phyloP scores from a whole-genome alignment of 2,329 filamentous ascomycete species.

The Mycocentrospora acerina region DNA sequence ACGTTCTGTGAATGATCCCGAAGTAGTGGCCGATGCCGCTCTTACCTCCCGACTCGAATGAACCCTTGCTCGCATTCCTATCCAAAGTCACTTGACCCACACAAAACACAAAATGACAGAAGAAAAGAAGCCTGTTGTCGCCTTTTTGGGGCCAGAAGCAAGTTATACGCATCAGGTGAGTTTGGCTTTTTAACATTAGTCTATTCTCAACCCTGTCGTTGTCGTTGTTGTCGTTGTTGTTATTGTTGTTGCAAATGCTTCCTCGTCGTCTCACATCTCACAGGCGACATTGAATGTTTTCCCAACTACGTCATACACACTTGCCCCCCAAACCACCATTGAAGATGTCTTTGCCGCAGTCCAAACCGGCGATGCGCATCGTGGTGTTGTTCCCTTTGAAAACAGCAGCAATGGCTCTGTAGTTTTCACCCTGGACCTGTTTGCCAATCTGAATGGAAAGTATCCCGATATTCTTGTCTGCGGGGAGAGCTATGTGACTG shows the following conservation, averaged over 20 bases:
- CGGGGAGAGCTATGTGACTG: slow-evolving; percentile 81
- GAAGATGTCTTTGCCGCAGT: slow-evolving; percentile 77
- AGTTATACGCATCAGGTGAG: slow-evolving; percentile 71
- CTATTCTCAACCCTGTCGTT: too few relatives aligned
- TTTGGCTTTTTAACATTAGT: not conserved
- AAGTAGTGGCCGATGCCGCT: slow-evolving; percentile 11
- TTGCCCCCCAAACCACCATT: slow-evolving; percentile 50
- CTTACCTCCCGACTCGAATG: slow-evolving; percentile 5
- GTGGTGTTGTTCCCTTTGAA: slow-evolving; percentile 90
- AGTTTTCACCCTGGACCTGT: slow-evolving; percentile 82
- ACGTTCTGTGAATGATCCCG: too few relatives aligned
- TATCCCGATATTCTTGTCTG: slow-evolving; percentile 74
- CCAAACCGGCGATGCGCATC: slow-evolving; percentile 63
- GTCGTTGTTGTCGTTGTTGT: not conserved
- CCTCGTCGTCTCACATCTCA: slow-evolving; percentile 1
- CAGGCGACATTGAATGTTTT: slow-evolving; percentile 59
- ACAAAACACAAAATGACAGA: slow-evolving; percentile 11
- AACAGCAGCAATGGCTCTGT: slow-evolving; percentile 96
- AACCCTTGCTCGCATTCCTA: not conserved
- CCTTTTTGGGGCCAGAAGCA: slow-evolving; percentile 64
- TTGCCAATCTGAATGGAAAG: slow-evolving; percentile 69
- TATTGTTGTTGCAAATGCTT: not conserved
- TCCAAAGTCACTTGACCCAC: not conserved
- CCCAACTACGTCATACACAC: slow-evolving; percentile 34
- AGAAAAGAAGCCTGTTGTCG: slow-evolving; percentile 40